phyloP scores from a whole-genome alignment of 2,329 filamentous ascomycete species.

The Annulohypoxylon truncatum region DNA sequence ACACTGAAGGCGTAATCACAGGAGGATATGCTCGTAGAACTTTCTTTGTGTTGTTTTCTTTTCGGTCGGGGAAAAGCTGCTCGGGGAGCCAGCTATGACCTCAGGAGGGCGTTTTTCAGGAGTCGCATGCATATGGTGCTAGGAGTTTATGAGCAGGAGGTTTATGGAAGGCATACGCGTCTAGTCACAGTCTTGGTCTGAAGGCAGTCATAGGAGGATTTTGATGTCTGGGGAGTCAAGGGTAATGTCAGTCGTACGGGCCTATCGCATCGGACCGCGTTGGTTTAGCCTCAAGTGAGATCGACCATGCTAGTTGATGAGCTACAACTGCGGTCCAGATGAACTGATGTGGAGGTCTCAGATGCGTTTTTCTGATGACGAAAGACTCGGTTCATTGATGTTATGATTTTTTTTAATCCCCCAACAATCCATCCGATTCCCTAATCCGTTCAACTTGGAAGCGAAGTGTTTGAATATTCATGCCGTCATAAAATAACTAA shows the following conservation, averaged over 20 bases:
- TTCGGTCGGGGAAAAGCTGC: conserved; percentile 14
- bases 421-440: background rate
- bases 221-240: conserved; percentile 21
- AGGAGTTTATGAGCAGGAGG: conserved; percentile 32
- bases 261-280: conserved; percentile 44
- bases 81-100: conserved; percentile 20
- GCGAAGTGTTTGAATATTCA: background rate
- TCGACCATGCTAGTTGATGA: conserved; percentile 4
- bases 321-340: conserved; percentile 5
- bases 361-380: conserved; percentile 13
- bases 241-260: conserved; percentile 43
- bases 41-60: conserved; percentile 20
- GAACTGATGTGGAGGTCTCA: conserved; percentile 14
- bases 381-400: conserved; percentile 3
- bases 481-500: conserved; percentile 20
- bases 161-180: conserved; percentile 39
- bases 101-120: conserved; percentile 29
- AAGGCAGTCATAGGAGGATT: conserved; percentile 13
- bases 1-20: conserved; percentile 6
- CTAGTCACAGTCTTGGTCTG: conserved; percentile 12
- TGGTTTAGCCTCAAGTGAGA: conserved; percentile 20
- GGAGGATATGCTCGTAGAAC: conserved; percentile 24
- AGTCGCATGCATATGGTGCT: conserved; percentile 26
- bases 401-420: conserved; percentile 22
- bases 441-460: background rate